Conservation (phyloP, 2,329 filamentous ascomycete species). For the Aotearoamyces nothofagi region DNA sequence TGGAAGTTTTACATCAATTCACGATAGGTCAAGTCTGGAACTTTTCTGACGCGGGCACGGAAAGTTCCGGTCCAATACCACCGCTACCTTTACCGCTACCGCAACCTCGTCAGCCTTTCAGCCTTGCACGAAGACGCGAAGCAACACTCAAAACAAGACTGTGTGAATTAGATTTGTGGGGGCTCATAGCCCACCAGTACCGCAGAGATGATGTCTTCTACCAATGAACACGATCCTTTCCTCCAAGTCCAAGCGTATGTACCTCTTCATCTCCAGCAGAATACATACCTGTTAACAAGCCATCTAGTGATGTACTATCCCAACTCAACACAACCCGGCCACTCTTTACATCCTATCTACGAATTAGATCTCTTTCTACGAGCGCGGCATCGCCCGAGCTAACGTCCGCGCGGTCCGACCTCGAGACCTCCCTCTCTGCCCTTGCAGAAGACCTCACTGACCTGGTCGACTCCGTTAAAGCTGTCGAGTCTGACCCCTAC, state of each 20-base stretch:
- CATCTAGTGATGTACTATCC: conserved; percentile 68
- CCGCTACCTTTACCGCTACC: background rate
- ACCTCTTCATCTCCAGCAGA: conserved; percentile 1
- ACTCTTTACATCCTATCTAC: conserved; percentile 86
- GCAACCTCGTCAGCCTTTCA: background rate
- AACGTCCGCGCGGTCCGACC: conserved; percentile 57
- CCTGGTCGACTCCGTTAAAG: conserved; percentile 72
- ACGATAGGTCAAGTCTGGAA: too few relatives aligned
- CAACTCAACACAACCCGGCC: conserved; percentile 70
- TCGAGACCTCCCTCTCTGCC: conserved; percentile 47
- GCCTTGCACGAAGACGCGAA: too few relatives aligned
- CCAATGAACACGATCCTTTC: conserved; percentile 54
- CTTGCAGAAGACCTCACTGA: conserved; percentile 78
- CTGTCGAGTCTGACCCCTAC: conserved; percentile 75
- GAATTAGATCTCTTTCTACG: conserved; percentile 76
- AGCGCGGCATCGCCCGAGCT: conserved; percentile 69
- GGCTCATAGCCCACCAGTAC: conserved; percentile 1
- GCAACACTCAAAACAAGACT: too few relatives aligned
- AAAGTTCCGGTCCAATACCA: background rate
- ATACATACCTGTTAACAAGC: conserved; percentile 4
- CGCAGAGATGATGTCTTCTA: conserved; percentile 47
- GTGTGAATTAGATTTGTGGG: too few relatives aligned
- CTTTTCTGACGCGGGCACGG: too few relatives aligned
- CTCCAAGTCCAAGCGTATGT: conserved; percentile 56
- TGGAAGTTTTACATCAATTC: too few relatives aligned